Conservation (phyloP, 1,284 basidiomycete species). For the Agaricales sp. region DNA sequence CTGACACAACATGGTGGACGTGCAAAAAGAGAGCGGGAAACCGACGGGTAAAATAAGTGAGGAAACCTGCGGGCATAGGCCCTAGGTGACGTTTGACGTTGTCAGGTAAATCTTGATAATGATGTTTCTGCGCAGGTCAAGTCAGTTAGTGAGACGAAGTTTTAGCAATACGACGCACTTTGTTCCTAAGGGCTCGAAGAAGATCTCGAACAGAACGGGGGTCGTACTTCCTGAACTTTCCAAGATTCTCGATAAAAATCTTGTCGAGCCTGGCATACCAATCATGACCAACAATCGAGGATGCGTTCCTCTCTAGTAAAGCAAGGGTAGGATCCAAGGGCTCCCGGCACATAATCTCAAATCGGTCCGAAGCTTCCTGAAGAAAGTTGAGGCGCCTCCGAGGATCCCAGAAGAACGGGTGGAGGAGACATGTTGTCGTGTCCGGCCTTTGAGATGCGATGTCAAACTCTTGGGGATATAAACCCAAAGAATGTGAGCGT, state of each 20-base stretch:
- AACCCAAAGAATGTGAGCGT: conserved; percentile 17
- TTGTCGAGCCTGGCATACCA: conserved; percentile 87
- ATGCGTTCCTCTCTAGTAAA: conserved; percentile 64
- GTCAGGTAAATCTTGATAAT: conserved; percentile 93
- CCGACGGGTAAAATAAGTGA: conserved; percentile 87
- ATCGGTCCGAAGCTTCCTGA: conserved; percentile 94
- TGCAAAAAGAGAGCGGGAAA: conserved; percentile 90
- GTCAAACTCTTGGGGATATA: too few species aligned
- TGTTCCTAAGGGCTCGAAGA: conserved; percentile 88
- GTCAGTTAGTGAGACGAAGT: conserved; percentile 7
- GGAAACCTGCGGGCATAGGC: conserved; percentile 84
- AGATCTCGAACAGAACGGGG: conserved; percentile 86
- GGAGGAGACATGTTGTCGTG: conserved; percentile 76
- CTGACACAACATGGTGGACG: conserved; percentile 73
- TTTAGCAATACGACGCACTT: conserved; percentile 41
- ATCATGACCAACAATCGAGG: conserved; percentile 70
- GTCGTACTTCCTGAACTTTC: conserved; percentile 96
- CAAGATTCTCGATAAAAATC: conserved; percentile 86
- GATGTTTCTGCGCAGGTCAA: conserved; percentile 71
- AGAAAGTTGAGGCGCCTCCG: conserved; percentile 83
- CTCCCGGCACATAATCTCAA: conserved; percentile 95
- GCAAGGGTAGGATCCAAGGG: conserved; percentile 74
- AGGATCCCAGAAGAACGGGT: conserved; percentile 97
- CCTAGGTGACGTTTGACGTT: conserved; percentile 83
- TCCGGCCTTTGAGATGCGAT: conserved; percentile 57